phyloP scores from a whole-genome alignment of 2,329 filamentous ascomycete genomes.

The Huntiella decipiens region DNA sequence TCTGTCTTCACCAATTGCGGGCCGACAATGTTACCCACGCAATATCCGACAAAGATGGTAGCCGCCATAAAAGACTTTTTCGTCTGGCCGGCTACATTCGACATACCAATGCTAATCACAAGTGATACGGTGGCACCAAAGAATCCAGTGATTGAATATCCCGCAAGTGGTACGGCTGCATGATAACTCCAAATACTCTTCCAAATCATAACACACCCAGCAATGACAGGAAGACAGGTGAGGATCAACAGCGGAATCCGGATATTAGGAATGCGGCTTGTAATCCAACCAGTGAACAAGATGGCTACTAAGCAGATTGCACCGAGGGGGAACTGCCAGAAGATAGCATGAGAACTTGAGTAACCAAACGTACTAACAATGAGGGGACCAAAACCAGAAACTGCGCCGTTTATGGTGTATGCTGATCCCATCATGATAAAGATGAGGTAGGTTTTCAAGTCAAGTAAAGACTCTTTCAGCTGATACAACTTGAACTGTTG shows the following conservation, averaged over 20 bases:
- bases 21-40: constrained; percentile 54
- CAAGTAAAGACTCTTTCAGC: constrained; percentile 36
- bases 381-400: constrained; percentile 50
- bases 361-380: constrained; percentile 57
- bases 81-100: constrained; percentile 56
- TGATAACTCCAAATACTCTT: constrained; percentile 44
- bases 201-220: constrained; percentile 59
- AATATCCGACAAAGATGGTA: constrained; percentile 57
- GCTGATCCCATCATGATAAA: constrained; percentile 50
- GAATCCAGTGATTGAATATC: constrained; percentile 54
- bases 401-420: constrained; percentile 50
- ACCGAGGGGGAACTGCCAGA: constrained; percentile 59
- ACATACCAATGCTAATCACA: constrained; percentile 32
- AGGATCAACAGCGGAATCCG: constrained; percentile 44
- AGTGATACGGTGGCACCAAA: constrained; percentile 52
- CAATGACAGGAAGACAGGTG: constrained; percentile 55
- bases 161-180: constrained; percentile 46
- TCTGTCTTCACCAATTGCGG: constrained; percentile 52
- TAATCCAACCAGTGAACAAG: constrained; percentile 44
- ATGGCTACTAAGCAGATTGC: constrained; percentile 49
- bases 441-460: constrained; percentile 45
- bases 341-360: constrained; percentile 41
- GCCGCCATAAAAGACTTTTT: constrained; percentile 64
- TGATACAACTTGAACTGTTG: constrained; percentile 40
- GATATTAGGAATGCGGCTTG: constrained; percentile 39